phyloP scores from a whole-genome alignment of 345 rosid genomes.

The Camelina laxa region DNA sequence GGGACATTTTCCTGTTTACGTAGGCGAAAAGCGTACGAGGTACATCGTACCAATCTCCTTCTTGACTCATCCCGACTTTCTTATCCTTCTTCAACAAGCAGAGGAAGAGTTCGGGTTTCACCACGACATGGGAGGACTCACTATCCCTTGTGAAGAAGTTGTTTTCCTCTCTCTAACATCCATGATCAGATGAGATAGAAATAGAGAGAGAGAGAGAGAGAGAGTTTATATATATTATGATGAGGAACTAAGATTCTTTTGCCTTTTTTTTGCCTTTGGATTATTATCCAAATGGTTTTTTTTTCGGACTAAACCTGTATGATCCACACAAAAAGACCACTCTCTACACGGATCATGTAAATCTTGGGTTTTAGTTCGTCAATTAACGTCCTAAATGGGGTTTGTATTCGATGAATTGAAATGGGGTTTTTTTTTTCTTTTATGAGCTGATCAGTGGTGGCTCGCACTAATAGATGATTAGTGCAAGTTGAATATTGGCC shows the following conservation, averaged over 20 bases:
- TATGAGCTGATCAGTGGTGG: conserved; percentile 39
- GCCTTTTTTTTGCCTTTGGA: conserved; percentile 38
- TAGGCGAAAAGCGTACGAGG: conserved; percentile 78
- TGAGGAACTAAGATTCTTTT: conserved; percentile 30
- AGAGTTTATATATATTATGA: conserved; percentile 24
- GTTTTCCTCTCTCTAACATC: conserved; percentile 46
- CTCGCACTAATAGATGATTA: conserved; percentile 18
- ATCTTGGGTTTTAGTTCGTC: conserved; percentile 36
- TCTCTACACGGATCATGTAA: conserved; percentile 42
- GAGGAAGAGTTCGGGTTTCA: conserved; percentile 97
- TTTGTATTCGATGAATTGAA: conserved; percentile 15
- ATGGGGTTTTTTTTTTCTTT: not conserved
- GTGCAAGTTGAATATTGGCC: conserved; percentile 37
- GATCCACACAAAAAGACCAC: conserved; percentile 30
- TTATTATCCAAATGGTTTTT: conserved; percentile 39
- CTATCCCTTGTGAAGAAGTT: conserved; percentile 95
- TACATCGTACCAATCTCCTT: conserved; percentile 87
- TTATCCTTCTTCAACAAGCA: conserved; percentile 71
- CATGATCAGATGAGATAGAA: conserved; percentile 33
- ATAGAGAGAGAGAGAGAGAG: conserved; percentile 29
- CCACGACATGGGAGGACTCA: conserved; percentile 86
- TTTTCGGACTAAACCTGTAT: conserved; percentile 38
- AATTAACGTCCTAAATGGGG: conserved; percentile 28
- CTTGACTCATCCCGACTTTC: conserved; percentile 79
- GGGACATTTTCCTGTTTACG: conserved; percentile 93